Percentiles rank a stretch among this genome's conserved stretches.
These are phyloP conservation scores for Fusarium continuum DNA, from an alignment of 2,329 filamentous ascomycete genomes.

Conservation along the genomic window DNA sequence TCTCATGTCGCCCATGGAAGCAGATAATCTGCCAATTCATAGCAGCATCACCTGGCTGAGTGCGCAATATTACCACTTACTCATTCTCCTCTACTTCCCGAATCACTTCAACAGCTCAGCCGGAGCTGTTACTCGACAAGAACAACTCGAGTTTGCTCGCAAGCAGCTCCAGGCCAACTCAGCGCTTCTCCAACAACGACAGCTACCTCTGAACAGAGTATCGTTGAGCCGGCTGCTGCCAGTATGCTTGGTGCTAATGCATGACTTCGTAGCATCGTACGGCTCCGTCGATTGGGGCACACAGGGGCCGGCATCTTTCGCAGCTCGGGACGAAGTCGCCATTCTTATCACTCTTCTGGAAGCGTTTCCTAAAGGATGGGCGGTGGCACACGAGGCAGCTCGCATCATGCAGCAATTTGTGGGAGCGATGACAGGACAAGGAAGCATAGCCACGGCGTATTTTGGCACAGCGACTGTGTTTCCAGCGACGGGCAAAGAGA, in stretches of 20 bases:
- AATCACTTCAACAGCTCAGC: constrained; percentile 52
- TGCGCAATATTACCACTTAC: constrained; percentile 56
- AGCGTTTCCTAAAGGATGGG: constrained; percentile 51
- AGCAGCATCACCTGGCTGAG: constrained; percentile 56
- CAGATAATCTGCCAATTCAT: constrained; percentile 56
- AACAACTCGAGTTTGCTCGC: constrained; percentile 52
- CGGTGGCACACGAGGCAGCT: constrained; percentile 48
- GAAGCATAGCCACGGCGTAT: constrained; percentile 28
- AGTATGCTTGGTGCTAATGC: constrained; percentile 51
- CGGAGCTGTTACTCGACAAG: constrained; percentile 43
- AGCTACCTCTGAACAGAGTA: constrained; percentile 55
- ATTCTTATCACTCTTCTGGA: constrained; percentile 49
- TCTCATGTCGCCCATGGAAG: constrained; percentile 53
- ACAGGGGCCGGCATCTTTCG: constrained; percentile 36
- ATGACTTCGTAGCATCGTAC: constrained; percentile 39
- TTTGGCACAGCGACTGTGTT: constrained; percentile 30
- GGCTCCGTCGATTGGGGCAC: constrained; percentile 20
- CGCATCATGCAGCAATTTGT: constrained; percentile 47
- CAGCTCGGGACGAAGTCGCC: constrained; percentile 49
- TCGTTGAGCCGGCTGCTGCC: constrained; percentile 53
- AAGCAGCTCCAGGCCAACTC: constrained; percentile 55
- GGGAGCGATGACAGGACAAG: constrained; percentile 27
- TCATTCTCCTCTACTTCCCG: constrained; percentile 55
- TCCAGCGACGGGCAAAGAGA: constrained; percentile 17
- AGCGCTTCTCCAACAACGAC: constrained; percentile 53